Base-by-base conservation (phyloP, 805 yeast genomes). In the Candida yuanshanica region DNA sequence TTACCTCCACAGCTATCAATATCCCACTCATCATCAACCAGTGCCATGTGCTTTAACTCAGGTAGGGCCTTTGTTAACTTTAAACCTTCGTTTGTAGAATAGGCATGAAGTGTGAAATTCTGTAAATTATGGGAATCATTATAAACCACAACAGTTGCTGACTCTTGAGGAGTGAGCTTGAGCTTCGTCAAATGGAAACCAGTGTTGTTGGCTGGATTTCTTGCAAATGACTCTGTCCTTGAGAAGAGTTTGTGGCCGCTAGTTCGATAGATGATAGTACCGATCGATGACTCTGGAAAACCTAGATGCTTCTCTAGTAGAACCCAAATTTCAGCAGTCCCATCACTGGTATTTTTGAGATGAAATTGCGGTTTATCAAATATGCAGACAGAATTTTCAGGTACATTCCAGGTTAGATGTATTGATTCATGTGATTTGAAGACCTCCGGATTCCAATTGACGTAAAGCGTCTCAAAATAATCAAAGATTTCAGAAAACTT, bases 381-480 rank as follows among this genome's bases (percentile, higher is more conserved):
- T 10, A 31, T 17, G 6, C 14, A n/a, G 44, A 45, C 22, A 2
- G 38, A 35, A 24, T 38, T 23, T 10, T 34, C 38, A 12, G 43
- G 41, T 10, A 44, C 39, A 23, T 56, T 56, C 45, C 63, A 68
- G 4, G 41, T 35, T 2, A 49, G 47, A 20, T 55, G 53, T 29
- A 38, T 21, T 27, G 64, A 66, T 5, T 48, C 47, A 1, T 36
- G 22, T 0, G 20, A 31, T 20, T 24, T 11, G 33, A 27, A 37
- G 14, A 14, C 29, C 4, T 17, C 21, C 18, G 78, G 72, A 43
- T 77, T 67, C 91, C 95, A 83, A 55, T 80, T 84, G 31, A 86
- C 43, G 55, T 86, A 87, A 2, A 84, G 44, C 5, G 69, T 68
- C 11, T 64, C 61, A 54, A 77, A 84, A 20, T 62, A 59, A 18